Percentiles rank a stretch among this genome's conserved stretches.
Conservation (phyloP, 108 stramenopile species). For the Conticribra guillardii region DNA sequence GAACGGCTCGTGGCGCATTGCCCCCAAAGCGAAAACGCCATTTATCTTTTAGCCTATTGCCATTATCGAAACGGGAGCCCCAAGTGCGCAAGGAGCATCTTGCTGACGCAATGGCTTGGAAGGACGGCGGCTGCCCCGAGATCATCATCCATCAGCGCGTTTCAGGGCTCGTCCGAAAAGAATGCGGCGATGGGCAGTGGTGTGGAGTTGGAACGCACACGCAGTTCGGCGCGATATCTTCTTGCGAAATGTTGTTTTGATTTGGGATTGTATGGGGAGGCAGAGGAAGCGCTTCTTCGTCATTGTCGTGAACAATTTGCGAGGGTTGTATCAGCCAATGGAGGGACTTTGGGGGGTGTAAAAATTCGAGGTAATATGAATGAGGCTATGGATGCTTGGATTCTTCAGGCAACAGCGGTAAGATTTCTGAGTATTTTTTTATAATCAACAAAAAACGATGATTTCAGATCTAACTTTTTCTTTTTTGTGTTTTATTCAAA, state of each 20-base stretch:
- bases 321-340: constrained; percentile 16
- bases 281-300: constrained; percentile 75
- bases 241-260: constrained; percentile 74
- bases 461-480: constrained; percentile 4
- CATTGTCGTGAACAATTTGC: constrained; percentile 47
- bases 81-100: constrained; percentile 57
- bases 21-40: constrained; percentile 53
- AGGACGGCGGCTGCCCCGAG: constrained; percentile 2
- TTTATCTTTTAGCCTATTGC: constrained; percentile 75
- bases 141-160: too few relatives aligned
- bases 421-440: neutral
- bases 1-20: constrained; percentile 73
- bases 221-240: constrained; percentile 60
- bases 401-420: constrained; percentile 45
- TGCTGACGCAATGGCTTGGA: constrained; percentile 44
- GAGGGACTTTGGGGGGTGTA: neutral
- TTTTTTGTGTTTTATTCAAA: neutral
- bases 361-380: constrained; percentile 31
- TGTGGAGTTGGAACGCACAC: constrained; percentile 32
- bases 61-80: constrained; percentile 70
- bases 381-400: constrained; percentile 70
- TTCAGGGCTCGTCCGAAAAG: too few relatives aligned
- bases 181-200: neutral
- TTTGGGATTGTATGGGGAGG: constrained; percentile 69
- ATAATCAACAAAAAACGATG: neutral